Evolutionary conservation across 306 rosid genomes (phyloP).

Genomic region (Benincasa hispida): DNA sequence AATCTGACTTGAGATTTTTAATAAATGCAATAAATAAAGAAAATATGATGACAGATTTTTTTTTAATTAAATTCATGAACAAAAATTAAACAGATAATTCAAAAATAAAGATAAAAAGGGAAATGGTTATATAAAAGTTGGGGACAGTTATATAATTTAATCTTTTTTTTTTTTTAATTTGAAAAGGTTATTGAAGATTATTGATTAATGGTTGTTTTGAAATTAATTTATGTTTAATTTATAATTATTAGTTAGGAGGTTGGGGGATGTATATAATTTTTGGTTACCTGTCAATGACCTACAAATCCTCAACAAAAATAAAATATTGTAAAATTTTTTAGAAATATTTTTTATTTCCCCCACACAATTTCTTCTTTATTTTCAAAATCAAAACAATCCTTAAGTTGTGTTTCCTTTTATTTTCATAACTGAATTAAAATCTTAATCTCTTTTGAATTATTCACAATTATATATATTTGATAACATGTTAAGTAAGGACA

Average conservation of each 20-base stretch:
- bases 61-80: not conserved
- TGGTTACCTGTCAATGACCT: not conserved
- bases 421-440: no score
- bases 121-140: not conserved
- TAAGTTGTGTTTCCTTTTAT: not conserved
- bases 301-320: not conserved
- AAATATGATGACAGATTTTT: not conserved
- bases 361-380: not conserved
- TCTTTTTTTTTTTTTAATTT: not conserved
- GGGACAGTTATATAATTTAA: not conserved
- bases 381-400: not conserved
- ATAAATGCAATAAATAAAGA: not conserved
- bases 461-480: no score
- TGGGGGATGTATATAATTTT: not conserved
- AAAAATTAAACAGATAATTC: not conserved
- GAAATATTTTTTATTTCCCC: not conserved
- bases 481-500: no score
- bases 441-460: no score
- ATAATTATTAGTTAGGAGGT: not conserved
- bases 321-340: not conserved
- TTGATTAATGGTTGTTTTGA: not conserved
- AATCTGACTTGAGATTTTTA: not conserved
- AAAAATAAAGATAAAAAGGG: not conserved
- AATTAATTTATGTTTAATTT: conserved; percentile 1
- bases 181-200: not conserved